A percentile compares a stretch with the other conserved stretches of the same genome.
These are phyloP conservation scores for Suillus paluster DNA, from an alignment of 768 basidiomycete species.

Conservation along the genomic window DNA sequence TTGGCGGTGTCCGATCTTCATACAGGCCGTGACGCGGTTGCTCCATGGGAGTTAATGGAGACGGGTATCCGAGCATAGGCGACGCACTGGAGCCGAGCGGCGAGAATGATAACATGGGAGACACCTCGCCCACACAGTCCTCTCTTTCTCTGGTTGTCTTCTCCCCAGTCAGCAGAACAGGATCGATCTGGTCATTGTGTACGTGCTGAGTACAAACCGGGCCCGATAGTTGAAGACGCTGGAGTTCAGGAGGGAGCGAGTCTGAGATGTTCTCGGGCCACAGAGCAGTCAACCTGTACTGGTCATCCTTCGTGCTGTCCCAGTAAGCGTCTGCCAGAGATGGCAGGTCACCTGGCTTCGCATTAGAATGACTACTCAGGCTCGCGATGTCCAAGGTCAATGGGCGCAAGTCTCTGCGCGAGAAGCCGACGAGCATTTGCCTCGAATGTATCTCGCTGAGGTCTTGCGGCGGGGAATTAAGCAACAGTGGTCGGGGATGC, in stretches of 20 bases:
- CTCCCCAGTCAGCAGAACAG: constrained; percentile 23
- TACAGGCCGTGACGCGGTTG: neutral
- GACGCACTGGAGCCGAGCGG: neutral
- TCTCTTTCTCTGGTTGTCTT: constrained; percentile 8
- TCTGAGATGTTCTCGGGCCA: constrained; percentile 8
- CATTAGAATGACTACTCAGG: neutral
- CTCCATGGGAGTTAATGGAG: neutral
- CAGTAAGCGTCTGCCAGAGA: constrained; percentile 23
- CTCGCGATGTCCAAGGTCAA: neutral
- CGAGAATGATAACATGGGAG: neutral
- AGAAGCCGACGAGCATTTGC: neutral
- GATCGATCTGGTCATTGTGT: constrained; percentile 30
- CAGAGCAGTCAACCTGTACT: constrained; percentile 14
- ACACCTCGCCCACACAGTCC: neutral
- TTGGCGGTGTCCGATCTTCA: neutral
- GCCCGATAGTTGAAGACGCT: constrained; percentile 23
- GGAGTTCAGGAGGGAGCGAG: constrained; percentile 27
- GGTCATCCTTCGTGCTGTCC: constrained; percentile 20
- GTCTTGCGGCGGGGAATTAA: neutral
- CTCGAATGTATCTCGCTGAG: neutral
- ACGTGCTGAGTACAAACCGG: constrained; percentile 4
- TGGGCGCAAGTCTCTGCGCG: neutral
- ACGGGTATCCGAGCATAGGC: neutral
- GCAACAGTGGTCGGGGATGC: neutral
- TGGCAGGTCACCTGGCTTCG: constrained; percentile 14